Percentiles rank a stretch among this genome's conserved stretches.
These are phyloP conservation scores for Magnusiomyces fungicola DNA, from an alignment of 1,139 yeast species.

Conservation along the genomic window DNA sequence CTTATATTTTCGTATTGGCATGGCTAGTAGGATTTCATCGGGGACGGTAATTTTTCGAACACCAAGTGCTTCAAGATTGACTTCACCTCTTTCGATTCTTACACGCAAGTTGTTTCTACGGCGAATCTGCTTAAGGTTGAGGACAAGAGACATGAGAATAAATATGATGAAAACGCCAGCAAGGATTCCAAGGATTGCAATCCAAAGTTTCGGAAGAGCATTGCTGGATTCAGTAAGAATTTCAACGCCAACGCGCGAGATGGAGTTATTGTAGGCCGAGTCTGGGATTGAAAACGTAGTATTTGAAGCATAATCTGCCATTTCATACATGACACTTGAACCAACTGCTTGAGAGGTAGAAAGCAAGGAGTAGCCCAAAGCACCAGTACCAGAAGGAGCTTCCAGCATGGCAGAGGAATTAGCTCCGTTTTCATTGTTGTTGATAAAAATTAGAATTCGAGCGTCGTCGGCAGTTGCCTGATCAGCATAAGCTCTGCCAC, in stretches of 20 bases:
- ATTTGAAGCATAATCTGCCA: slow-evolving; percentile 10
- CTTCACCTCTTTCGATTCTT: slow-evolving; percentile 24
- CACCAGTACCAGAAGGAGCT: slow-evolving; percentile 5
- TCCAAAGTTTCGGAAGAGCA: slow-evolving; percentile 15
- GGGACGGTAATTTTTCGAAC: slow-evolving; percentile 24
- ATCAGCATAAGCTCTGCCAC: slow-evolving; percentile 9
- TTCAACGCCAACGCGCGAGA: slow-evolving; percentile 12
- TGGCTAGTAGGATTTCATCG: slow-evolving; percentile 18
- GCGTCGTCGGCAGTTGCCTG: slow-evolving; percentile 14
- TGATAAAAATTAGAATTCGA: slow-evolving; percentile 10
- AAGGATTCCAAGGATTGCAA: slow-evolving; percentile 16
- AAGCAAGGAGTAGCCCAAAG: slow-evolving; percentile 2
- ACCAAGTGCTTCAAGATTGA: slow-evolving; percentile 25
- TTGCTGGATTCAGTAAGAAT: slow-evolving; percentile 2
- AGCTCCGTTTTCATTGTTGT: slow-evolving; percentile 4
- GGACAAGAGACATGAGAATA: slow-evolving; percentile 12
- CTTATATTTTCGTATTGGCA: slow-evolving; percentile 21
- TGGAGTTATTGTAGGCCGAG: neutral
- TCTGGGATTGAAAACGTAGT: slow-evolving; percentile 9
- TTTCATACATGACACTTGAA: slow-evolving; percentile 7
- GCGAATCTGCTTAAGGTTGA: slow-evolving; percentile 20
- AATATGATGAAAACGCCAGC: slow-evolving; percentile 16
- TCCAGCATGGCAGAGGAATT: neutral
- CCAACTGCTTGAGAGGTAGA: slow-evolving; percentile 7
- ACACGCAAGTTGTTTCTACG: slow-evolving; percentile 21